Base-by-base conservation (phyloP, 306 rosid genomes). In the Vigna reflexopilosa region DNA sequence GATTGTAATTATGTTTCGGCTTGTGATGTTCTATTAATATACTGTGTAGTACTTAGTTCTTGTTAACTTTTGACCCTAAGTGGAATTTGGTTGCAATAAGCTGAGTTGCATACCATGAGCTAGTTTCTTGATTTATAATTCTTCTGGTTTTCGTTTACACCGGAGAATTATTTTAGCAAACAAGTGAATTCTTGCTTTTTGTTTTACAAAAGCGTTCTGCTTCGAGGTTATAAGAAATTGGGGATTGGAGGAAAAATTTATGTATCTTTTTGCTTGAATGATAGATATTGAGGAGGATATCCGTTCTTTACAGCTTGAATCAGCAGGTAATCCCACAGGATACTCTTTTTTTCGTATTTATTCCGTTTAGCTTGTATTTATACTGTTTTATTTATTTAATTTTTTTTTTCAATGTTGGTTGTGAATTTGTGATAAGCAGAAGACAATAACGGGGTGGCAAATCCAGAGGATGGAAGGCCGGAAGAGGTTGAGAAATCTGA, bases 231-330 rank as follows among this genome's bases (percentile, higher is more conserved):
- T 36, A 80, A 68, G 78, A 4, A 62, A 38, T 26, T 44, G 40
- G 40, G 45, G 68, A 59, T 80, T 52, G 72, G 78, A 47, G 66
- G 32, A 16, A 47, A 76, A 69, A 26, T 85, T 64, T 69, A 47
- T 81, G 57, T 66, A 59, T 56, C 36, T 55, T 84, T 22, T 80
- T 30, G 57, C 83, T 82, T 72, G 57, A 67, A 83, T 87, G 79
- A 5, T 85, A 90, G 98, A 91, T 87, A 87, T 93, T n/a, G 97
- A 88, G 80, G 97, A 89, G 85, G 97, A 93, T 52, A 91, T 93
- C 84, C 95, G 97, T 56, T 84, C 93, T 49, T 84, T 93, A 70
- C 95, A 93, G 88, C 97, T 93, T n/a, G 98, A 93, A n/a, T 84
- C 88, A 5, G 87, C 92, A 85, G 98, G 97, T 93, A 91, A 72